Evolutionary conservation across 1,284 basidiomycete species (phyloP).

Genomic region (Pascua guehoae): DNA sequence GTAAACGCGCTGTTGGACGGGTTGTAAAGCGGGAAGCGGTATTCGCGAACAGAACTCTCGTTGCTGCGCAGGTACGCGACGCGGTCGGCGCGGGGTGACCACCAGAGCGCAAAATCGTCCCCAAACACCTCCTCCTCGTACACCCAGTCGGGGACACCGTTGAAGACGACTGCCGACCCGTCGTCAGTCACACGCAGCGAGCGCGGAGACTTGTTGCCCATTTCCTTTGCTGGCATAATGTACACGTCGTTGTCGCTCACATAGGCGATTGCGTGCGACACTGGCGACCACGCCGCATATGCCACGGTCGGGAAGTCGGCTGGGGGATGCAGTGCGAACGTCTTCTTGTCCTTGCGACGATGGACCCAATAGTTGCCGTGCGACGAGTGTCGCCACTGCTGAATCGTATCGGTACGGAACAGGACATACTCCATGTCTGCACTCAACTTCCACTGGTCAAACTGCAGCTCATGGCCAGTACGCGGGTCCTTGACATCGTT

Average conservation of each 20-base stretch:
- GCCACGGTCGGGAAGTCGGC: slow-evolving; percentile 57
- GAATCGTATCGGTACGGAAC: slow-evolving; percentile 66
- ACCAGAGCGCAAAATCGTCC: slow-evolving; percentile 77
- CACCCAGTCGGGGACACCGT: slow-evolving; percentile 95
- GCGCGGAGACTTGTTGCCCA: slow-evolving; percentile 15
- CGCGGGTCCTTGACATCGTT: slow-evolving; percentile 27
- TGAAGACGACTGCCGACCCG: slow-evolving; percentile 79
- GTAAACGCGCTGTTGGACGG: slow-evolving; percentile 64
- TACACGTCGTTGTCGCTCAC: slow-evolving; percentile 81
- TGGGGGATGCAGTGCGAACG: slow-evolving; percentile 65
- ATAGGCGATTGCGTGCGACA: slow-evolving; percentile 72
- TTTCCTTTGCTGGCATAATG: slow-evolving; percentile 56
- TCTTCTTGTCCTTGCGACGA: slow-evolving; percentile 61
- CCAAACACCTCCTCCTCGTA: slow-evolving; percentile 90
- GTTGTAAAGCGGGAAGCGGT: slow-evolving; percentile 85
- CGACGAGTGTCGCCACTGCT: slow-evolving; percentile 91
- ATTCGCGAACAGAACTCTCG: slow-evolving; percentile 82
- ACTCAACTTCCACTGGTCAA: slow-evolving; percentile 70
- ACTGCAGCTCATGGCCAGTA: slow-evolving; percentile 56
- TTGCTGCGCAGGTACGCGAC: slow-evolving; percentile 83
- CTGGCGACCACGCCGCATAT: slow-evolving; percentile 81
- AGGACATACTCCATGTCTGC: slow-evolving; percentile 83
- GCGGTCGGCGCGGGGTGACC: slow-evolving; percentile 75
- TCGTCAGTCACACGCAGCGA: slow-evolving; percentile 71
- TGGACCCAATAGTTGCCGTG: slow-evolving; percentile 85